phyloP scores from a whole-genome alignment of 805 yeast genomes.

The Myxozyma mucilagina region DNA sequence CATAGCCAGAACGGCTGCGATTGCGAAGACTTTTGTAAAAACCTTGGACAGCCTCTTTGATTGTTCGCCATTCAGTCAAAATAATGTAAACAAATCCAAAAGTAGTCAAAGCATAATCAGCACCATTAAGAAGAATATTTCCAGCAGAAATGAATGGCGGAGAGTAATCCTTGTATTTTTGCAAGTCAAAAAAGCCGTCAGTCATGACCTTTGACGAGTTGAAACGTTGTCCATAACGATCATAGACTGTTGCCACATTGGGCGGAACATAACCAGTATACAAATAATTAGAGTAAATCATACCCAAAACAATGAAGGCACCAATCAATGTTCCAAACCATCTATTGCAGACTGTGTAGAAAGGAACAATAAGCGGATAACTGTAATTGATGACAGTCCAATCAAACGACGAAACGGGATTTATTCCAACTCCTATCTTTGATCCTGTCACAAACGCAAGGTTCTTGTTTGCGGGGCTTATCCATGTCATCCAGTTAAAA shows the following conservation, averaged over 20 bases:
- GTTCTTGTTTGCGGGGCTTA: conserved; percentile 44
- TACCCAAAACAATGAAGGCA: conserved; percentile 35
- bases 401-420: conserved; percentile 44
- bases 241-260: conserved; percentile 45
- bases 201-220: conserved; percentile 47
- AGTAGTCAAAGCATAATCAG: conserved; percentile 50
- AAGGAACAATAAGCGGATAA: conserved; percentile 48
- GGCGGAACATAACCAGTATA: conserved; percentile 56
- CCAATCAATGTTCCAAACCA: conserved; percentile 44
- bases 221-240: conserved; percentile 49
- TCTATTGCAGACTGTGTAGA: conserved; percentile 42
- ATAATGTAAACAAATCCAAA: conserved; percentile 63
- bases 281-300: conserved; percentile 50
- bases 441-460: conserved; percentile 60
- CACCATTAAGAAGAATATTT: conserved; percentile 50
- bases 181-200: conserved; percentile 33
- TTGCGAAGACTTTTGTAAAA: conserved; percentile 50
- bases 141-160: conserved; percentile 41
- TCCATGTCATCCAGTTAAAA: conserved; percentile 56
- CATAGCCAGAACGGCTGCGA: conserved; percentile 56
- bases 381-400: conserved; percentile 42
- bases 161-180: conserved; percentile 10
- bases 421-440: conserved; percentile 53
- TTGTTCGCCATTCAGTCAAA: conserved; percentile 58
- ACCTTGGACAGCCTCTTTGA: conserved; percentile 59